phyloP scores from a whole-genome alignment of 345 rosid species.

The Iberis pinnata region DNA sequence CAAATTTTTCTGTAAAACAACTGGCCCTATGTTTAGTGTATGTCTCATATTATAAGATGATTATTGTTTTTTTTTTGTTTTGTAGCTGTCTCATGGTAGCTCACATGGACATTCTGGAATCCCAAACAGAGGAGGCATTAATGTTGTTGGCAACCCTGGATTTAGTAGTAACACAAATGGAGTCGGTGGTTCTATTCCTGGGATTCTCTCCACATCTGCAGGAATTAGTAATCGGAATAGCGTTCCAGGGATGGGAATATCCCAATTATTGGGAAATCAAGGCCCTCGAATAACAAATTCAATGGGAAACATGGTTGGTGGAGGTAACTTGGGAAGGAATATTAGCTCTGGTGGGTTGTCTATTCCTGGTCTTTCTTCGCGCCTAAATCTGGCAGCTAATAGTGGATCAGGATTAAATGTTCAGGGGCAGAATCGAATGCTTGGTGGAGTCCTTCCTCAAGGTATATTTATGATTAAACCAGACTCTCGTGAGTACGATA shows the following conservation, averaged over 20 bases:
- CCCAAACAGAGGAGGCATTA: conserved; percentile 78
- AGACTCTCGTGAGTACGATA: background rate
- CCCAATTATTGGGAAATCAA: conserved; percentile 83
- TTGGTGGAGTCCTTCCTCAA: conserved; percentile 85
- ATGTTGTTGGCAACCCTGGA: conserved; percentile 84
- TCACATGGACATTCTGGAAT: conserved; percentile 91
- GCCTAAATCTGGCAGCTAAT: conserved; percentile 61
- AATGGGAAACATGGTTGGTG: conserved; percentile 91
- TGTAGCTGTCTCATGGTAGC: conserved; percentile 84
- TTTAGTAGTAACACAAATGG: conserved; percentile 80
- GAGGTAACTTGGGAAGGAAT: conserved; percentile 79
- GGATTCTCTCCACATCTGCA: conserved; percentile 85
- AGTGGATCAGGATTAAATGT: conserved; percentile 77
- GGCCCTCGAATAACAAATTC: conserved; percentile 81
- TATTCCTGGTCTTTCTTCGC: conserved; percentile 78
- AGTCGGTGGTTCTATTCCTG: conserved; percentile 87
- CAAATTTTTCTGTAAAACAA: background rate
- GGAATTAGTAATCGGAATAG: conserved; percentile 73
- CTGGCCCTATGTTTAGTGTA: background rate
- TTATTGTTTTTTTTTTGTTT: too few relatives aligned
- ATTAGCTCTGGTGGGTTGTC: conserved; percentile 84
- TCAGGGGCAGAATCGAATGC: conserved; percentile 84
- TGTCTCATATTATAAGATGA: conserved; percentile 12
- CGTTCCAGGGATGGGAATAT: conserved; percentile 82
- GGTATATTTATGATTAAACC: conserved; percentile 38